Percentiles rank a stretch among this genome's conserved stretches.
phyloP scores from a whole-genome alignment of 1,284 basidiomycete species.

The Acaromyces ingoldii region DNA sequence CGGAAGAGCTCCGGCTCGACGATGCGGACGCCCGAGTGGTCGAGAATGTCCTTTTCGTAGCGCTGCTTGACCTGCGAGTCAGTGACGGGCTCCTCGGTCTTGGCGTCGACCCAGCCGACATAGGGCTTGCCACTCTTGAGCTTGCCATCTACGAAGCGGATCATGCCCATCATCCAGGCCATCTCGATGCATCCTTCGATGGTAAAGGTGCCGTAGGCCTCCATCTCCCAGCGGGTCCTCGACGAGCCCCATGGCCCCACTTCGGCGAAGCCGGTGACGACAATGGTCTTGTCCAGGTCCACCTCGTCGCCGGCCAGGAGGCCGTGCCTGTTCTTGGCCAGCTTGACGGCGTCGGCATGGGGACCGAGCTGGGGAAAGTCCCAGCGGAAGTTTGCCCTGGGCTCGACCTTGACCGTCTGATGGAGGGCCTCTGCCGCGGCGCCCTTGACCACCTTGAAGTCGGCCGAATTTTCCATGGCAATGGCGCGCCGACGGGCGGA shows the following conservation, averaged over 20 bases:
- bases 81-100: slow-evolving; percentile 91
- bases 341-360: neutral
- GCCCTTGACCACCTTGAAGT: slow-evolving; percentile 87
- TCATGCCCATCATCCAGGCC: slow-evolving; percentile 98
- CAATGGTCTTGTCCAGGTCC: slow-evolving; percentile 91
- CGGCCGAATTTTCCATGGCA: slow-evolving; percentile 84
- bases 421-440: slow-evolving; percentile 86
- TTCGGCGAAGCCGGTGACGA: slow-evolving; percentile 93
- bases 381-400: slow-evolving; percentile 94
- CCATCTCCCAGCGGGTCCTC: slow-evolving; percentile 88
- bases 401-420: slow-evolving; percentile 85
- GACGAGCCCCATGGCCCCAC: slow-evolving; percentile 98
- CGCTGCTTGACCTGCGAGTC: slow-evolving; percentile 92
- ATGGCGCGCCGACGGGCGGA: slow-evolving; percentile 88
- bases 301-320: slow-evolving; percentile 55
- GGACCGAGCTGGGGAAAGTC: slow-evolving; percentile 72
- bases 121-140: slow-evolving; percentile 74
- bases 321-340: no score
- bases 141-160: slow-evolving; percentile 96
- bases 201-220: slow-evolving; percentile 42
- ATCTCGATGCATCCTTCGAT: slow-evolving; percentile 98
- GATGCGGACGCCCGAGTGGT: slow-evolving; percentile 87
- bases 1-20: slow-evolving; percentile 96
- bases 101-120: slow-evolving; percentile 96
- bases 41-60: slow-evolving; percentile 90